Percentiles rank a stretch among this genome's conserved stretches.
These are phyloP conservation scores for Chlamydomonas sp. DNA, from an alignment of 139 green algal species.

Conservation along the genomic window DNA sequence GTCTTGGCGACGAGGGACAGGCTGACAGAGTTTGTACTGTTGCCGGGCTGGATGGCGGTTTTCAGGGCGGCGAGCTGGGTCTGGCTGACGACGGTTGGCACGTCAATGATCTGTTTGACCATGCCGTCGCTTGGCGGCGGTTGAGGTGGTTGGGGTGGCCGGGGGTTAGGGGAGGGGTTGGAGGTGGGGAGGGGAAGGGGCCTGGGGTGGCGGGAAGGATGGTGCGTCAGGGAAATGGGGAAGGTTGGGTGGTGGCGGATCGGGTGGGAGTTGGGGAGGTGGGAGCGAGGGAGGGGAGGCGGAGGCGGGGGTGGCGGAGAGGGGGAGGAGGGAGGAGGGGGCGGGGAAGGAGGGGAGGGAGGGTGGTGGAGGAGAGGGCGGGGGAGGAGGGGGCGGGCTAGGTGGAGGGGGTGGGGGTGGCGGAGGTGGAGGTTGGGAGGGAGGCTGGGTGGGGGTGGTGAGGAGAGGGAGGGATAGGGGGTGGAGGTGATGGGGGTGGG, in stretches of 20 bases:
- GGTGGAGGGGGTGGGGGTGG: neutral
- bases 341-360: neutral
- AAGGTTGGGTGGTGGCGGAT: neutral
- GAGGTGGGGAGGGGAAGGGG: no score
- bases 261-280: neutral
- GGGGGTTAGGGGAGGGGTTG: no score
- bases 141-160: no score
- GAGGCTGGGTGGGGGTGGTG: neutral
- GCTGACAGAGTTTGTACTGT: neutral
- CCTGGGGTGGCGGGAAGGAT: no score
- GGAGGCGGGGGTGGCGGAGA: neutral
- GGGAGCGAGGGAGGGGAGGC: neutral
- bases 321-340: neutral
- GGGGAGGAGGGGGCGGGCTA: no score
- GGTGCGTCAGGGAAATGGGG: neutral
- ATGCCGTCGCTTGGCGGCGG: no score
- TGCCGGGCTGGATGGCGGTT: neutral
- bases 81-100: neutral
- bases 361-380: neutral
- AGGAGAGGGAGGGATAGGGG: neutral
- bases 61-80: constrained; percentile 15
- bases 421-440: neutral
- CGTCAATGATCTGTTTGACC: no score
- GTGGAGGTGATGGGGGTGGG: neutral
- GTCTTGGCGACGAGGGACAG: neutral